phyloP scores from a whole-genome alignment of 495 filamentous ascomycete genomes.

The Xanthoparmelia taractica region DNA sequence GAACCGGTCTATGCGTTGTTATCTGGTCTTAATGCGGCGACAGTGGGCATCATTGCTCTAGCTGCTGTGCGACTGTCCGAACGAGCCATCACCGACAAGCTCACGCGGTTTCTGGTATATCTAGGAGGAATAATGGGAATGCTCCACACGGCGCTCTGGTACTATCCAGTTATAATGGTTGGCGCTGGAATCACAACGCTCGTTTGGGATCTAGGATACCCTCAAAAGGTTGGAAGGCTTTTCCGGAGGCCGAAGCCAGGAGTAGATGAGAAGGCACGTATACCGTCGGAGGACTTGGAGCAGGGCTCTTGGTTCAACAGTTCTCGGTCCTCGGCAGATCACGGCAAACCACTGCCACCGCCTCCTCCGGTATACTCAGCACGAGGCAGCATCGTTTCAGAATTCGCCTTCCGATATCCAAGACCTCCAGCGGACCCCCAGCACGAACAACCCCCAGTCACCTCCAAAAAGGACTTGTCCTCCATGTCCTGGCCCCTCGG shows the following conservation, averaged over 20 bases:
- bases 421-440: neutral
- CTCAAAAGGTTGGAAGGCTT: constrained; percentile 2
- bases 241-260: neutral
- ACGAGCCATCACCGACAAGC: constrained; percentile 65
- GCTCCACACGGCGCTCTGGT: constrained; percentile 74
- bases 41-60: constrained; percentile 71
- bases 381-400: neutral
- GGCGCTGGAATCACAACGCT: constrained; percentile 48
- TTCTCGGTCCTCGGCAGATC: constrained; percentile 3
- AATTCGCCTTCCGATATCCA: constrained; percentile 1
- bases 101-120: constrained; percentile 63
- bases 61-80: constrained; percentile 67
- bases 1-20: constrained; percentile 63
- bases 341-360: constrained; percentile 1
- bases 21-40: constrained; percentile 70
- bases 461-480: constrained; percentile 24
- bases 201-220: constrained; percentile 45
- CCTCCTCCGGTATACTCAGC: neutral
- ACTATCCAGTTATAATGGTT: constrained; percentile 68
- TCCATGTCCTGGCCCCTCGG: constrained; percentile 34
- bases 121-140: constrained; percentile 61
- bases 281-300: constrained; percentile 9
- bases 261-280: neutral
- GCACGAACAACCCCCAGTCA: neutral
- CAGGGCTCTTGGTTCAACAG: neutral